Evolutionary conservation across 83 land plant species (phyloP).

Genomic region (Picea engelmannii): DNA sequence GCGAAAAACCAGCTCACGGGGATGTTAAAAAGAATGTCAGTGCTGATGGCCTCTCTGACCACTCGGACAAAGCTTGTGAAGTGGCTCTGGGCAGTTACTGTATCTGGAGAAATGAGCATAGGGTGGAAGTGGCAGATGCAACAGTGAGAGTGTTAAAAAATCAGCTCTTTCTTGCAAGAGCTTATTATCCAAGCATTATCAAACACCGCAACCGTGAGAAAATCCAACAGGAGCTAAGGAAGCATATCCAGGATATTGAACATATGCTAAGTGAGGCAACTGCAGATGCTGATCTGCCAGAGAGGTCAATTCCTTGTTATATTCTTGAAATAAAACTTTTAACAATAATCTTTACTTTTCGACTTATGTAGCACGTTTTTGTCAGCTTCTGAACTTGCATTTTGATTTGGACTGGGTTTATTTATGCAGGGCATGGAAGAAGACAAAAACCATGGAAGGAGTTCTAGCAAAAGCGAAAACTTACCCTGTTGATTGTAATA

Average conservation of each 20-base stretch:
- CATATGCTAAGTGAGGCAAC: slow-evolving; percentile 63
- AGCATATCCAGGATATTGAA: slow-evolving; percentile 69
- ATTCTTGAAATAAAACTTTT: neutral
- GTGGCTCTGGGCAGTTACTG: slow-evolving; percentile 70
- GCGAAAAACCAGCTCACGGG: neutral
- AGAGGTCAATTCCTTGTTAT: neutral
- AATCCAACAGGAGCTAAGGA: slow-evolving; percentile 54
- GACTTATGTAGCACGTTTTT: neutral
- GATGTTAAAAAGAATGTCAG: neutral
- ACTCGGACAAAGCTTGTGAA: slow-evolving; percentile 41
- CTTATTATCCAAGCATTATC: slow-evolving; percentile 69
- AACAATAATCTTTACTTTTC: neutral
- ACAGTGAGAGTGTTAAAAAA: slow-evolving; percentile 63
- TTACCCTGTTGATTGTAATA: slow-evolving; percentile 51
- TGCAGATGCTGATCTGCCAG: slow-evolving; percentile 68
- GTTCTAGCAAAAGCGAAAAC: slow-evolving; percentile 49
- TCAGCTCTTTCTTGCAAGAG: slow-evolving; percentile 65
- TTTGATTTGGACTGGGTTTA: slow-evolving; percentile 13
- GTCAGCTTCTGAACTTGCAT: neutral
- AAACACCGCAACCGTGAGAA: slow-evolving; percentile 42
- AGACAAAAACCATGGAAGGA: slow-evolving; percentile 45
- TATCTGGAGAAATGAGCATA: slow-evolving; percentile 60
- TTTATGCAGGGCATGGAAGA: slow-evolving; percentile 46
- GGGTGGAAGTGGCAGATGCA: slow-evolving; percentile 55
- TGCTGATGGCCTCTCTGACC: slow-evolving; percentile 16